Base-by-base conservation (phyloP, 73 alveolate genomes). In the Paramecium octaurelia region DNA sequence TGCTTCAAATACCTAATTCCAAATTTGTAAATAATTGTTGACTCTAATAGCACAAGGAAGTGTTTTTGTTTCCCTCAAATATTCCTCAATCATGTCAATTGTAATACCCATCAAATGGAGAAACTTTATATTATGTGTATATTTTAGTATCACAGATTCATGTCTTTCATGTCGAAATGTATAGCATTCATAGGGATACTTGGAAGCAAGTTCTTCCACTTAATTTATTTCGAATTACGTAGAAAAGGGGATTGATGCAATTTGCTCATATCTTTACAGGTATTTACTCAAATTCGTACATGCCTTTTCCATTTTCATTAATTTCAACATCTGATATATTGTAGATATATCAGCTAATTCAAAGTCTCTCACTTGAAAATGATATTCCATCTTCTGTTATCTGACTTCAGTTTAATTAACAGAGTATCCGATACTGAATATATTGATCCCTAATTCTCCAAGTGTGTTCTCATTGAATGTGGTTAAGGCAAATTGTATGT, bases 121-220 rank as follows among this genome's bases (percentile, higher is more conserved):
- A 46, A 31, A 80, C 31, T 80, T 80, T 27, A 31, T 35, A 44
- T 80, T 80, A 80, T 31, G 70, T 0, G 46, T 43, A 16, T 80
- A 80, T 43, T 80, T 23, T 43, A 80, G n/a, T 10, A 80, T 80
- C 3, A 23, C 57, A 18, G 70, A 23, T 24, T 43, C 91, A 23
- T 35, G 8, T 18, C 35, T 43, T 23, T 42, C 31, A 20, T 31
- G 73, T 18, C 75, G 20, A 44, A 10, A 42, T 42, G 57, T 24
- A 80, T 80, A 80, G 9, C 91, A 80, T 80, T 80, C 91, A 43
- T 43, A 80, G 7, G 91, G 91, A 80, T 80, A 80, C 14, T 80
- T 20, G 11, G 43, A 42, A 44, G 91, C 91, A 80, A 31, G 34
- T 18, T 40, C 8, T 2, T 80, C 36, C n/a, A 80, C 27, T 43